Evolutionary conservation across 148 eudicot species (phyloP).

Genomic region (Rhododendron henanense): DNA sequence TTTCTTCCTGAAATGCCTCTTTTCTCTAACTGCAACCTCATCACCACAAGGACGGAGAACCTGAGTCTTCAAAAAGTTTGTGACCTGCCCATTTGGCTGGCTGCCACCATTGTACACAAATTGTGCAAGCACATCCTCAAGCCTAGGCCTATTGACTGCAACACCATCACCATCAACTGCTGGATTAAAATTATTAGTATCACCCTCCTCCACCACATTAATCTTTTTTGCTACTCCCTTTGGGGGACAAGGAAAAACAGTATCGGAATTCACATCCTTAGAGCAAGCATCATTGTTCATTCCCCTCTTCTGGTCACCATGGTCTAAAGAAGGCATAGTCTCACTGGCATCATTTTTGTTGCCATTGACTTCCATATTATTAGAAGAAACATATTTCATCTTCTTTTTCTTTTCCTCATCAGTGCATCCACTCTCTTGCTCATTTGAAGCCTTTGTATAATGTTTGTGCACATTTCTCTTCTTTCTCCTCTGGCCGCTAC

Average conservation of each 20-base stretch:
- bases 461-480: background rate
- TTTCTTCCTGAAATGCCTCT: background rate
- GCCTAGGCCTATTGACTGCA: background rate
- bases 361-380: background rate
- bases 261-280: background rate
- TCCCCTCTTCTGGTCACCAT: background rate
- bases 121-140: slow-evolving; percentile 33
- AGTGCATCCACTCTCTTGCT: background rate
- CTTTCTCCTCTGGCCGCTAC: background rate
- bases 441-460: background rate
- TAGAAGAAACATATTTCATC: background rate
- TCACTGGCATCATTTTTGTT: background rate
- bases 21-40: background rate
- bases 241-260: background rate
- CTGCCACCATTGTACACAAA: slow-evolving; percentile 26
- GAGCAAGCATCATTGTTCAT: background rate
- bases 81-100: slow-evolving; percentile 2
- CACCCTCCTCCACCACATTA: background rate
- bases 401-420: background rate
- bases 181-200: background rate
- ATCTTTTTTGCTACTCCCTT: background rate
- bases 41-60: slow-evolving; percentile 4
- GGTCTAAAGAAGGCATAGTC: background rate
- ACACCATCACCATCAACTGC: background rate
- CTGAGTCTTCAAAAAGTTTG: background rate